A percentile compares a stretch with the other conserved stretches of the same genome.
Conservation (phyloP, 2,329 filamentous ascomycete genomes). For the Chrysoporthe austroafricana region DNA sequence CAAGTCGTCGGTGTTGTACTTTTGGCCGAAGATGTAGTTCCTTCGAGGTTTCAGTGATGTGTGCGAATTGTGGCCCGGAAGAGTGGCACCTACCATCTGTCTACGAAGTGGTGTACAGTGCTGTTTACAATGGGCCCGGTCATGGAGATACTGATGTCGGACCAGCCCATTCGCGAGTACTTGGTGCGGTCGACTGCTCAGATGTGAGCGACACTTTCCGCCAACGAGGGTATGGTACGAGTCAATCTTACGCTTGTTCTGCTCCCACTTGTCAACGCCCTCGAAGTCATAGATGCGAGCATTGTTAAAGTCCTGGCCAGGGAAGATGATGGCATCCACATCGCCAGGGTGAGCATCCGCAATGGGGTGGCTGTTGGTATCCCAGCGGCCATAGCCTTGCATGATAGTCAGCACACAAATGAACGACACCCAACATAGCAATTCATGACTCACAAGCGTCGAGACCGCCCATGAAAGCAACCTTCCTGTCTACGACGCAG, state of each 20-base stretch:
- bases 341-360: slow-evolving; percentile 82
- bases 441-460: slow-evolving; percentile 73
- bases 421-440: no score
- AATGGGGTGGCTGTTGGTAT: slow-evolving; percentile 84
- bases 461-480: slow-evolving; percentile 89
- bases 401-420: not conserved
- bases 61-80: not conserved
- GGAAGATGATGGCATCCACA: slow-evolving; percentile 76
- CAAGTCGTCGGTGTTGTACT: slow-evolving; percentile 63
- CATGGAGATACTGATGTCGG: slow-evolving; percentile 79
- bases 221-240: not conserved
- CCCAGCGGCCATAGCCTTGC: slow-evolving; percentile 78
- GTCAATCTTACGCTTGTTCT: slow-evolving; percentile 68
- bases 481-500: slow-evolving; percentile 75
- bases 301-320: slow-evolving; percentile 93
- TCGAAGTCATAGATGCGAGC: slow-evolving; percentile 81
- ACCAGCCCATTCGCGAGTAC: slow-evolving; percentile 90
- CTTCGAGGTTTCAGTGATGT: slow-evolving; percentile 37
- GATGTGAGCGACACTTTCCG: slow-evolving; percentile 15
- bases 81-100: slow-evolving; percentile 66
- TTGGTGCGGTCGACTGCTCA: slow-evolving; percentile 70
- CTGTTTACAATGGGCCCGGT: slow-evolving; percentile 76
- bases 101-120: slow-evolving; percentile 76
- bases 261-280: slow-evolving; percentile 76
- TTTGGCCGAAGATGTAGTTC: slow-evolving; percentile 86